These are phyloP conservation scores for Penicillium maclennaniae DNA, from an alignment of 495 filamentous ascomycete genomes.

Conservation along the genomic window DNA sequence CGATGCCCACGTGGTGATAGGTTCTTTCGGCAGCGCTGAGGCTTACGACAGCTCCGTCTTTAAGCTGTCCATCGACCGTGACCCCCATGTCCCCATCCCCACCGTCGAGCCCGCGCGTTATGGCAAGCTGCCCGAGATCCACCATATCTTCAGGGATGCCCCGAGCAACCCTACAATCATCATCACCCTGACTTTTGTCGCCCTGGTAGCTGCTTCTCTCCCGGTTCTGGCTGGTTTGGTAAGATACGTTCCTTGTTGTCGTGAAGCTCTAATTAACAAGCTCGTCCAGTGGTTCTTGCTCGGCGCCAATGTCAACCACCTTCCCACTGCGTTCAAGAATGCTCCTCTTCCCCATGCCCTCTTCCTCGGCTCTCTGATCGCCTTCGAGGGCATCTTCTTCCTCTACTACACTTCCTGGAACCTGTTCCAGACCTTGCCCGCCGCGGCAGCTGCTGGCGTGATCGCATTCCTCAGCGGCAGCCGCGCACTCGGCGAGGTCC, in stretches of 20 bases:
- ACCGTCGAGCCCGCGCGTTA: constrained; percentile 65
- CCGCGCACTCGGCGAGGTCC: constrained; percentile 89
- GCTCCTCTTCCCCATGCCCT: constrained; percentile 74
- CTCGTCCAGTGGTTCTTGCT: constrained; percentile 64
- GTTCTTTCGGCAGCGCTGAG: constrained; percentile 73
- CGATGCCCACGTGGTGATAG: constrained; percentile 74
- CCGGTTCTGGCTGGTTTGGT: constrained; percentile 69
- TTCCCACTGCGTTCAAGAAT: constrained; percentile 64
- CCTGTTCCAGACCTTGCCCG: constrained; percentile 83
- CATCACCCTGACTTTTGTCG: constrained; percentile 73
- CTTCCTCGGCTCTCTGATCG: constrained; percentile 79
- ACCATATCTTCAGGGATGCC: constrained; percentile 83
- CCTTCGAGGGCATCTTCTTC: constrained; percentile 89
- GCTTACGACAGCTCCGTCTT: constrained; percentile 63
- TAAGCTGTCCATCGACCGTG: constrained; percentile 58
- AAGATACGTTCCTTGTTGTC: constrained; percentile 11
- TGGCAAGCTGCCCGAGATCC: constrained; percentile 76
- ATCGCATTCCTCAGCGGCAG: constrained; percentile 84
- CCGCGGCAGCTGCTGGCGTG: constrained; percentile 58
- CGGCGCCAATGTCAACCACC: constrained; percentile 80
- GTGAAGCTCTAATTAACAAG: constrained; percentile 10
- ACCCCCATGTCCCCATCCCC: constrained; percentile 58
- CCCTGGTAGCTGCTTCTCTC: constrained; percentile 65
- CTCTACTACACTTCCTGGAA: constrained; percentile 93
- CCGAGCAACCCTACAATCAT: constrained; percentile 77